phyloP scores from a whole-genome alignment of 139 green algal genomes.

The Coelastrella sp. region DNA sequence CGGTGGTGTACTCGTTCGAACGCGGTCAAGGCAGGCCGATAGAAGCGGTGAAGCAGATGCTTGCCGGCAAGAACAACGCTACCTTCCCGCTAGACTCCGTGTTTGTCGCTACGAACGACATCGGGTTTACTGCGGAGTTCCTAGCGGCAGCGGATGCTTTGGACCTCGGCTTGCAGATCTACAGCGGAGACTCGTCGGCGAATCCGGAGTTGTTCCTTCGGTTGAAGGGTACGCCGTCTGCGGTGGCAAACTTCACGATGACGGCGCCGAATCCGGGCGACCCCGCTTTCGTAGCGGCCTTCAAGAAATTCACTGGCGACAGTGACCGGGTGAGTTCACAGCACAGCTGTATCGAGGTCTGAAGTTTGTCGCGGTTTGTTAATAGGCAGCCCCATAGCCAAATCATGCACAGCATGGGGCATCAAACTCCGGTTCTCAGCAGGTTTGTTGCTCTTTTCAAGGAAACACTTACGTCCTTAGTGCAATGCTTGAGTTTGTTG shows the following conservation, averaged over 20 bases:
- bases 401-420: no score
- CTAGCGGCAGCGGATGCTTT: neutral
- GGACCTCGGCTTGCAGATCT: neutral
- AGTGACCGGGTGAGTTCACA: neutral
- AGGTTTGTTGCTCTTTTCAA: no score
- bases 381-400: neutral
- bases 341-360: neutral
- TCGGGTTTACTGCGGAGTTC: neutral
- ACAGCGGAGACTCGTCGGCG: neutral
- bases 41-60: neutral
- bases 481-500: no score
- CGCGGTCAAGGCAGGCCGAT: neutral
- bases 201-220: neutral
- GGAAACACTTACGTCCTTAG: no score
- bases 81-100: neutral
- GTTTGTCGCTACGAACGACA: neutral
- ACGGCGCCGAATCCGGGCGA: neutral
- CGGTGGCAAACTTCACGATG: neutral
- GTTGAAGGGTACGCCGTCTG: neutral
- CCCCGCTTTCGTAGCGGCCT: neutral
- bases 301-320: neutral
- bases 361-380: neutral
- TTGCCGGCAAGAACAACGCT: neutral
- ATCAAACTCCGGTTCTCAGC: no score
- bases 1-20: neutral